Conservation (phyloP, 352 stramenopile genomes). For the Globisporangium cylindrosporum region DNA sequence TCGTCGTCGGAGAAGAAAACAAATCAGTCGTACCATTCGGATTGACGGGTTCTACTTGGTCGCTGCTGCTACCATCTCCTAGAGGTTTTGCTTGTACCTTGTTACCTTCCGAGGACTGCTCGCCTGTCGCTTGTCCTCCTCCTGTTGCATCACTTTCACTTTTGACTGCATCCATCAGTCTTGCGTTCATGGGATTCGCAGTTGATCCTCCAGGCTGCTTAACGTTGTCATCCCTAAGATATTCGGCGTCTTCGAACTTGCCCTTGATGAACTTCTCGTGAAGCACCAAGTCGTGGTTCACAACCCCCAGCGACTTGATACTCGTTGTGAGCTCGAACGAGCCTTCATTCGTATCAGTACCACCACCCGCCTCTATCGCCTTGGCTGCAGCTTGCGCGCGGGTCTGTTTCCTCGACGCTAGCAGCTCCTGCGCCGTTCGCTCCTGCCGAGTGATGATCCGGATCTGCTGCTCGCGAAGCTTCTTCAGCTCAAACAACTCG, state of each 20-base stretch:
- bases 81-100: background rate
- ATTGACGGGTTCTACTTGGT: background rate
- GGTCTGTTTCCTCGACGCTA: constrained; percentile 36
- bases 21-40: background rate
- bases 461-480: constrained; percentile 52
- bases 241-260: constrained; percentile 57
- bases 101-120: constrained; percentile 6
- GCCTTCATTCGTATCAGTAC: background rate
- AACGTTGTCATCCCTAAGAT: constrained; percentile 40
- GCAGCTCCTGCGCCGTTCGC: constrained; percentile 33
- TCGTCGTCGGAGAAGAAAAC: background rate
- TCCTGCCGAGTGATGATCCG: constrained; percentile 46
- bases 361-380: constrained; percentile 4
- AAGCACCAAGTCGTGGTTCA: constrained; percentile 66
- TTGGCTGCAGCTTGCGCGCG: constrained; percentile 25
- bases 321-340: constrained; percentile 41
- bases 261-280: constrained; percentile 70
- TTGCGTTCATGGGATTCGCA: constrained; percentile 3
- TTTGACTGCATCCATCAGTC: constrained; percentile 2
- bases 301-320: constrained; percentile 57
- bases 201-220: background rate
- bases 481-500: constrained; percentile 55
- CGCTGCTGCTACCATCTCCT: background rate
- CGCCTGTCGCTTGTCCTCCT: background rate
- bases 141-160: background rate